Conservation (phyloP, 805 yeast genomes). For the Pichia thaimueangensis region DNA sequence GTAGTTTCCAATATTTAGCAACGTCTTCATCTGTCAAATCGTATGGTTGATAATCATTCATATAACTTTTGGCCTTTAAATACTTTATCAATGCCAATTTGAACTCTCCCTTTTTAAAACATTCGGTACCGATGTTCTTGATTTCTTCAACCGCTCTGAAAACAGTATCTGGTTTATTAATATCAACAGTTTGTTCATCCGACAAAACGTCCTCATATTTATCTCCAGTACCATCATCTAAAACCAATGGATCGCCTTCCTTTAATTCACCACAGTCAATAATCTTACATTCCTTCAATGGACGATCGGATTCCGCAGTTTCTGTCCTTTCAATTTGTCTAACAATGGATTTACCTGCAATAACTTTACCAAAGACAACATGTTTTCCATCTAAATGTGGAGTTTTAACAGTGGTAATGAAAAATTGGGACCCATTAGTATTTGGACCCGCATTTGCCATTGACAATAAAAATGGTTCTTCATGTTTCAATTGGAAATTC, state of each 20-base stretch:
- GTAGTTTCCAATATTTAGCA: slow-evolving; percentile 43
- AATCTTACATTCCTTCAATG: slow-evolving; percentile 62
- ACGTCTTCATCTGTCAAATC: slow-evolving; percentile 52
- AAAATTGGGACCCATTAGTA: slow-evolving; percentile 95
- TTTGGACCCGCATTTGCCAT: slow-evolving; percentile 98
- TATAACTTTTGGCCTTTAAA: slow-evolving; percentile 61
- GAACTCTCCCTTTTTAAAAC: slow-evolving; percentile 59
- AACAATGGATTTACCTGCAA: slow-evolving; percentile 74
- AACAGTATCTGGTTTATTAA: slow-evolving; percentile 56
- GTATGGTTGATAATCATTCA: slow-evolving; percentile 69
- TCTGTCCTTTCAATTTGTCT: slow-evolving; percentile 68
- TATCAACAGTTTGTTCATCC: slow-evolving; percentile 64
- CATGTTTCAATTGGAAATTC: slow-evolving; percentile 69
- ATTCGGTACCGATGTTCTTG: slow-evolving; percentile 72
- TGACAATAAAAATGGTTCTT: slow-evolving; percentile 78
- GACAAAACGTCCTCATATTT: slow-evolving; percentile 66
- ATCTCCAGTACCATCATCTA: slow-evolving; percentile 82
- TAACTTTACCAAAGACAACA: slow-evolving; percentile 89
- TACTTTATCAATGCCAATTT: slow-evolving; percentile 61
- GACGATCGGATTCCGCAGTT: slow-evolving; percentile 65
- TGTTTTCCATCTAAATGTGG: slow-evolving; percentile 96
- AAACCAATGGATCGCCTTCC: slow-evolving; percentile 41
- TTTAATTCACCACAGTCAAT: slow-evolving; percentile 75
- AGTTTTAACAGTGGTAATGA: slow-evolving; percentile 85
- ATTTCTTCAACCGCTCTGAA: slow-evolving; percentile 56